phyloP scores from a whole-genome alignment of 331 rosid species.

The Arachis monticola region DNA sequence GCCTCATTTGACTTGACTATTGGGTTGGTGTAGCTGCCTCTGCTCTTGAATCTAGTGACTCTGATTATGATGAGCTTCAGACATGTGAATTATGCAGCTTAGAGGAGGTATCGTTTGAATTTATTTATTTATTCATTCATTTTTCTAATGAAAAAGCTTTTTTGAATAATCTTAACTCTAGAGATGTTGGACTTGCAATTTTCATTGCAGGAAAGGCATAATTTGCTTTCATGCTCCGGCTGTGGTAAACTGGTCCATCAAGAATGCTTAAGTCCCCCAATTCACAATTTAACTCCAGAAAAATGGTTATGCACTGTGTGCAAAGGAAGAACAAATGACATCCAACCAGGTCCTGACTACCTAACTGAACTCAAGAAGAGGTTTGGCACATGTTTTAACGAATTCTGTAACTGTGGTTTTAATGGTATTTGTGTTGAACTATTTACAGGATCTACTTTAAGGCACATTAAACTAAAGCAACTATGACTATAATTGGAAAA shows the following conservation, averaged over 20 bases:
- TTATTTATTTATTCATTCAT: neutral
- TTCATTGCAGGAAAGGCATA: conserved; percentile 73
- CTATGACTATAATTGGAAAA: neutral
- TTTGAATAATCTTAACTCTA: conserved; percentile 22
- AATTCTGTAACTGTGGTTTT: conserved; percentile 3
- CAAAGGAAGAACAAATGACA: conserved; percentile 66
- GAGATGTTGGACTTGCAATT: conserved; percentile 3
- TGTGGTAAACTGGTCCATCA: conserved; percentile 79
- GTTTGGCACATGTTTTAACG: conserved; percentile 43
- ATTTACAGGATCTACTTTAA: neutral
- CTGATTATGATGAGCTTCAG: conserved; percentile 78
- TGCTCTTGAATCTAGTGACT: conserved; percentile 53
- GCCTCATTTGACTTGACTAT: conserved; percentile 14
- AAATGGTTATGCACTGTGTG: conserved; percentile 84
- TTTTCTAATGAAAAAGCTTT: neutral
- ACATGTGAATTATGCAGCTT: conserved; percentile 73
- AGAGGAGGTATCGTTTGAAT: conserved; percentile 54
- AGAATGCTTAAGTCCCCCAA: conserved; percentile 68
- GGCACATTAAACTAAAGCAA: neutral
- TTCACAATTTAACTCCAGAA: conserved; percentile 51
- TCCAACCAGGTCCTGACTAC: conserved; percentile 57
- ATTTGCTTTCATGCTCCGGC: conserved; percentile 74
- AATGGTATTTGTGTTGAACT: conserved; percentile 23
- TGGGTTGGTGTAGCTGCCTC: conserved; percentile 75
- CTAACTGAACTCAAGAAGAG: conserved; percentile 67